phyloP scores from a whole-genome alignment of 2,329 filamentous ascomycete genomes.

The Harringtonia aguacate region DNA sequence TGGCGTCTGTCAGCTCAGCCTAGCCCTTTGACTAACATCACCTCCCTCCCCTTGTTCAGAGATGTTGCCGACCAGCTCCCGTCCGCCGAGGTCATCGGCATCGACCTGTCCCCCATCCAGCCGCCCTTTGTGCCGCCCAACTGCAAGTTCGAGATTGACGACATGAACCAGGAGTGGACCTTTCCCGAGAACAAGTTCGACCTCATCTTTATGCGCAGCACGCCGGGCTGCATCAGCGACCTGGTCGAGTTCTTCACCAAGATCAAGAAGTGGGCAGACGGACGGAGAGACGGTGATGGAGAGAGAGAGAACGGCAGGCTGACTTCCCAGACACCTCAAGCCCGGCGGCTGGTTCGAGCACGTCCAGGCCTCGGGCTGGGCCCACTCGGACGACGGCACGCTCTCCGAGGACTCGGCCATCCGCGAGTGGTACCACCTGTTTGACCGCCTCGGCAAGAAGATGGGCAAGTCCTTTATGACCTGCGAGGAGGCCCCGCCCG shows the following conservation, averaged over 20 bases:
- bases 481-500: not conserved
- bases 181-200: constrained; percentile 39
- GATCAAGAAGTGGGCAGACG: constrained; percentile 15
- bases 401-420: constrained; percentile 11
- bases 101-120: constrained; percentile 39
- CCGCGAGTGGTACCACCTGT: constrained; percentile 9
- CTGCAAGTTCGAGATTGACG: constrained; percentile 52
- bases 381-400: constrained; percentile 17
- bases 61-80: constrained; percentile 21
- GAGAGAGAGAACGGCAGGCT: too few species aligned
- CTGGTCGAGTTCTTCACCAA: constrained; percentile 40
- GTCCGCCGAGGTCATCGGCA: constrained; percentile 29
- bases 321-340: constrained; percentile 25
- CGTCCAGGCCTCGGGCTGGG: constrained; percentile 7
- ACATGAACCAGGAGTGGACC: constrained; percentile 39
- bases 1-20: too few species aligned
- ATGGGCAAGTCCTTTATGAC: constrained; percentile 3
- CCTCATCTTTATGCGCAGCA: constrained; percentile 44
- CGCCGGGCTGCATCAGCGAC: constrained; percentile 42
- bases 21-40: too few species aligned
- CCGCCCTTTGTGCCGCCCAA: constrained; percentile 43
- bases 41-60: not conserved
- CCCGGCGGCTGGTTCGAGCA: constrained; percentile 30
- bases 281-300: constrained; percentile 5
- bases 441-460: constrained; percentile 1